A percentile compares a stretch with the other conserved stretches of the same genome.
phyloP scores from a whole-genome alignment of 805 yeast genomes.

The Candida sanyiensis region DNA sequence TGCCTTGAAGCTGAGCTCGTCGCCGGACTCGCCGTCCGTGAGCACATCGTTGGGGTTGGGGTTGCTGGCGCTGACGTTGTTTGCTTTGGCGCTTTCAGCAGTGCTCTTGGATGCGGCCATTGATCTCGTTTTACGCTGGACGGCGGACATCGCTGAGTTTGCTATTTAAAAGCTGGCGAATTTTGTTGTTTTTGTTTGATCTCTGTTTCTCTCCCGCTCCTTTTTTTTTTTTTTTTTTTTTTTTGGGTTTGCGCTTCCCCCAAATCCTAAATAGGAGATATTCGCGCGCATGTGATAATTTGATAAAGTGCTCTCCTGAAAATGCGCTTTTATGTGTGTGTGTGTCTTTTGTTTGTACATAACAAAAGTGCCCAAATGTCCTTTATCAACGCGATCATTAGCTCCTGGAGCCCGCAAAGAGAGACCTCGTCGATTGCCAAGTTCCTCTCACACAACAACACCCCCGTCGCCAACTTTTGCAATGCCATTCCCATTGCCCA shows the following conservation, averaged over 20 bases:
- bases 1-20: conserved; percentile 13
- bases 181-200: not conserved
- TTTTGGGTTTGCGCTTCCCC: not conserved
- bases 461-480: conserved; percentile 24
- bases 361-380: conserved; percentile 4
- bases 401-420: conserved; percentile 9
- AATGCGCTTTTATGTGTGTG: not conserved
- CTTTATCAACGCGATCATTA: conserved; percentile 7
- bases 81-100: not conserved
- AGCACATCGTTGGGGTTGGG: conserved; percentile 11
- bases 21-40: conserved; percentile 20
- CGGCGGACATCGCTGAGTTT: not conserved
- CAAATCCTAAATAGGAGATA: not conserved
- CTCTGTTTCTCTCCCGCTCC: not conserved
- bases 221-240: not conserved
- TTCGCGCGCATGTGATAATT: conserved; percentile 3
- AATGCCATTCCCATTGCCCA: conserved; percentile 18
- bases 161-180: not conserved
- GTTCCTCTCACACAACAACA: conserved; percentile 22
- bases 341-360: not conserved
- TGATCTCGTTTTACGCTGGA: conserved; percentile 7
- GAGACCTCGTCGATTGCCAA: conserved; percentile 11
- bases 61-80: not conserved
- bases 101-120: not conserved
- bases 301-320: not conserved